phyloP scores from a whole-genome alignment of 208 protist genomes.

The Tritrichomonas musculus region DNA sequence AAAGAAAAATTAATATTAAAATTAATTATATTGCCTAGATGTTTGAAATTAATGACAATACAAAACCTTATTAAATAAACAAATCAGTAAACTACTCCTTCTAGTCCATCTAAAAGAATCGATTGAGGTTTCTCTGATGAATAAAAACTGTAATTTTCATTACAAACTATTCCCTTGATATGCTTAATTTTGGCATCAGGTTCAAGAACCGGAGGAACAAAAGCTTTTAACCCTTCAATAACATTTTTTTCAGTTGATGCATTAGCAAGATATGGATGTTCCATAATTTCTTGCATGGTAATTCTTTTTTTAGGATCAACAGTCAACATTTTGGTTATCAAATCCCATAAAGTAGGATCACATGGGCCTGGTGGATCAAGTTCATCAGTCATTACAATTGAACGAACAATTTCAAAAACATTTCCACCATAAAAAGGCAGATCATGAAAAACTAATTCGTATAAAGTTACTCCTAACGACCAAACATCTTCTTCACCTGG shows the following conservation, averaged over 20 bases:
- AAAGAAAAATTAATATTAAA: too few relatives aligned
- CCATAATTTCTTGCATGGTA: neutral
- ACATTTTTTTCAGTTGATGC: neutral
- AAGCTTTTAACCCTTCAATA: neutral
- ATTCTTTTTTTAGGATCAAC: too few relatives aligned
- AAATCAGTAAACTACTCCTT: too few relatives aligned
- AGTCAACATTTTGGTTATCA: neutral
- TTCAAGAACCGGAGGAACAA: neutral
- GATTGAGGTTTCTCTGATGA: neutral
- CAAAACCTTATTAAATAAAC: too few relatives aligned
- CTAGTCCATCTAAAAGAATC: too few relatives aligned
- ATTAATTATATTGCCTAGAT: too few relatives aligned
- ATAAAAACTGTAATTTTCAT: neutral
- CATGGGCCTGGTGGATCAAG: neutral
- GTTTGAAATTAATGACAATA: too few relatives aligned
- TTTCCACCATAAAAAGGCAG: neutral
- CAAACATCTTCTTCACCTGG: too few relatives aligned
- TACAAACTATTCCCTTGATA: neutral
- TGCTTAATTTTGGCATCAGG: neutral
- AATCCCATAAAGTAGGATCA: neutral
- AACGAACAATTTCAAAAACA: neutral
- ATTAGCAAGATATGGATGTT: neutral
- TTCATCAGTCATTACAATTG: neutral
- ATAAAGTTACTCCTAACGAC: neutral
- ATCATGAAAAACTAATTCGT: neutral